Conservation (phyloP, 345 rosid species). For the Salix udensis region DNA sequence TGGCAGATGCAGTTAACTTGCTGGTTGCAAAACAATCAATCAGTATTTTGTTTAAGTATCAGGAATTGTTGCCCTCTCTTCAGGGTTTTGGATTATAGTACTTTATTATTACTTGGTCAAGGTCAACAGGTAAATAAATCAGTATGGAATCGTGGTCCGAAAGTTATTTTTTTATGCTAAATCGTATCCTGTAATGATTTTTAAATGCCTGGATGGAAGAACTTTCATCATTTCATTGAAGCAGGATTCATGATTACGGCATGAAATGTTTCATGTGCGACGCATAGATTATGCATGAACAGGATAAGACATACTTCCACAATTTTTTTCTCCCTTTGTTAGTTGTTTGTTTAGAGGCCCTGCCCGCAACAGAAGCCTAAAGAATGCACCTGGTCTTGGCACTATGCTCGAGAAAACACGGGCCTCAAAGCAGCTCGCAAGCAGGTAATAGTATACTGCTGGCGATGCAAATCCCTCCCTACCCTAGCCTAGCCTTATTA, state of each 20-base stretch:
- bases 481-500: background rate
- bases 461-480: constrained; percentile 3
- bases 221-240: background rate
- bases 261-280: background rate
- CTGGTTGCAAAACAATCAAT: background rate
- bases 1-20: background rate
- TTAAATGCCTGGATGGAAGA: background rate
- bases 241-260: background rate
- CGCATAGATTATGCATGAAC: background rate
- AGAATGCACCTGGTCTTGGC: constrained; percentile 11
- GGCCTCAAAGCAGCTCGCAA: constrained; percentile 18
- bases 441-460: background rate
- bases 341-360: background rate
- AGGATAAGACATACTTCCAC: background rate
- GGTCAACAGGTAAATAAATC: background rate
- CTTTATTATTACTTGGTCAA: background rate
- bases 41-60: background rate
- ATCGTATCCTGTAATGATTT: background rate
- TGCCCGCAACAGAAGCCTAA: background rate
- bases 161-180: background rate
- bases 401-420: constrained; percentile 9
- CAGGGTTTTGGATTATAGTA: background rate
- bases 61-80: background rate
- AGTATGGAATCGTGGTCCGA: background rate
- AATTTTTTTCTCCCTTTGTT: background rate